Evolutionary conservation across 164 flowering plant species (phyloP).

Genomic region (Aristolochia contorta): DNA sequence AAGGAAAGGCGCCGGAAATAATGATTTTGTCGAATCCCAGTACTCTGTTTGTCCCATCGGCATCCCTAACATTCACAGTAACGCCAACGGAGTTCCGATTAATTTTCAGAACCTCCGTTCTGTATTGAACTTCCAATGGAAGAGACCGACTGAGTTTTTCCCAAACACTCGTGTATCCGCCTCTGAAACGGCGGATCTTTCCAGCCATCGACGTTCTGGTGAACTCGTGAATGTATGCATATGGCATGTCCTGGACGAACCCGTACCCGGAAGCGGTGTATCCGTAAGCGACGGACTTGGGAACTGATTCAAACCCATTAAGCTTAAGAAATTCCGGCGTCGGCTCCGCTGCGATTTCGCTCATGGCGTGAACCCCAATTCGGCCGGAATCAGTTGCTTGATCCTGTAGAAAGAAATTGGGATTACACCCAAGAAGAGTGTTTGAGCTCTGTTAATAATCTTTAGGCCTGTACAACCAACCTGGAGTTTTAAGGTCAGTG

Average conservation of each 20-base stretch:
- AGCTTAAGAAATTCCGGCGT: conserved; percentile 46
- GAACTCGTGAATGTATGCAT: conserved; percentile 79
- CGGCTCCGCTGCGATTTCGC: conserved; percentile 48
- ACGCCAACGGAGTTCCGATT: conserved; percentile 27
- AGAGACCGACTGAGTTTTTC: conserved; percentile 39
- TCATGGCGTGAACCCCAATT: conserved; percentile 60
- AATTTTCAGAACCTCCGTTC: conserved; percentile 48
- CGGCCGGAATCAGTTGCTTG: conserved; percentile 39
- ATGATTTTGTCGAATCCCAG: conserved; percentile 61
- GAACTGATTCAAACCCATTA: conserved; percentile 46
- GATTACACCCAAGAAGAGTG: not conserved
- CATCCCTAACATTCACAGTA: conserved; percentile 22
- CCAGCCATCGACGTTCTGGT: conserved; percentile 83
- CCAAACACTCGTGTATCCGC: conserved; percentile 65
- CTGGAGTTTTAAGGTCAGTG: conserved; percentile 67
- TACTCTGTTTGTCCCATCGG: conserved; percentile 16
- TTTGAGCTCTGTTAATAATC: too few species aligned
- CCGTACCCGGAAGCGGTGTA: conserved; percentile 86
- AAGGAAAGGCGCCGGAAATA: conserved; percentile 59
- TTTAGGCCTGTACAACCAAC: conserved; percentile 14
- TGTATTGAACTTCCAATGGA: conserved; percentile 38
- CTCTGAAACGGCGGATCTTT: conserved; percentile 58
- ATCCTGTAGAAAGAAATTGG: conserved; percentile 30
- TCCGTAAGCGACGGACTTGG: conserved; percentile 73
- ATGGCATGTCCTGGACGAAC: conserved; percentile 78